Conservation (phyloP, 2,329 filamentous ascomycete species). For the Fusarium mundagurra region DNA sequence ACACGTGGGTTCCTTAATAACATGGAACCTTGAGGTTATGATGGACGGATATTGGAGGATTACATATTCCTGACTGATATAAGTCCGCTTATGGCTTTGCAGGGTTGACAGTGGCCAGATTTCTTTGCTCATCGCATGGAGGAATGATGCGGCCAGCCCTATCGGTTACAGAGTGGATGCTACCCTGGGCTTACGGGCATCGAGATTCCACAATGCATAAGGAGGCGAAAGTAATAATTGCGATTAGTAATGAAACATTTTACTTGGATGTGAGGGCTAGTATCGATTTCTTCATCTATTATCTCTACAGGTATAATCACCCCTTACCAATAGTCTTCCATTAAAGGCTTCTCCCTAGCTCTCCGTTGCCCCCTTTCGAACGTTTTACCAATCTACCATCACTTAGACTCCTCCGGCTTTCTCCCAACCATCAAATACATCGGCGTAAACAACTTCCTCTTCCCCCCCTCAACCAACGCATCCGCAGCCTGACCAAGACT, state of each 20-base stretch:
- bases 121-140: neutral
- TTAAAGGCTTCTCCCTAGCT: neutral
- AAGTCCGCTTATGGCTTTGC: neutral
- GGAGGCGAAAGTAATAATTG: neutral
- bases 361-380: neutral
- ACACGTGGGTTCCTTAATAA: neutral
- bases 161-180: neutral
- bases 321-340: neutral
- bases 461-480: slow-evolving; percentile 81
- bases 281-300: neutral
- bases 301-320: neutral
- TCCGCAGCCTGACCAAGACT: slow-evolving; percentile 81
- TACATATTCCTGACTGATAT: neutral
- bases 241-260: neutral
- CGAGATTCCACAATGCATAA: neutral
- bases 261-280: neutral
- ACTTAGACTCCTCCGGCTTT: neutral
- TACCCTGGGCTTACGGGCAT: neutral
- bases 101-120: neutral
- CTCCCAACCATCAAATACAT: slow-evolving; percentile 74
- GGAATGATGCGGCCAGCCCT: neutral
- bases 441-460: slow-evolving; percentile 88
- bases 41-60: neutral
- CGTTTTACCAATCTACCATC: neutral
- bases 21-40: neutral